Conservation (phyloP, 495 filamentous ascomycete species). For the Lasiosphaeriaceae sp. region DNA sequence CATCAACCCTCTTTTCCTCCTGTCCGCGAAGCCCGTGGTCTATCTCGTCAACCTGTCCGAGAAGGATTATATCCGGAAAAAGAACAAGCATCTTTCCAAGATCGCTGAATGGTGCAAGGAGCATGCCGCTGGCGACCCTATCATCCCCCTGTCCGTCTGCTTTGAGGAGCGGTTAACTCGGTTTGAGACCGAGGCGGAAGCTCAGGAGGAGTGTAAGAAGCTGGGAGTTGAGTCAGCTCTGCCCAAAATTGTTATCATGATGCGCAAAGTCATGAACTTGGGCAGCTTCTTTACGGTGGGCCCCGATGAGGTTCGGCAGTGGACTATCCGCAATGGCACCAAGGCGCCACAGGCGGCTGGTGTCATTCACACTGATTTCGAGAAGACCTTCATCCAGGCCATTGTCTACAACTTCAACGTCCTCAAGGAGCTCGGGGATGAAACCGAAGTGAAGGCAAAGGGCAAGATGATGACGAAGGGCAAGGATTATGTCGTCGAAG, state of each 20-base stretch:
- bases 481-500: slow-evolving; percentile 89
- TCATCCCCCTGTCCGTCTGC: slow-evolving; percentile 86
- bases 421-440: slow-evolving; percentile 83
- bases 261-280: slow-evolving; percentile 87
- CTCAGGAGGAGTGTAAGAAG: slow-evolving; percentile 83
- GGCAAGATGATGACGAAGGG: slow-evolving; percentile 99
- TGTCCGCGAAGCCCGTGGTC: slow-evolving; percentile 95
- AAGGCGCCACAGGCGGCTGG: slow-evolving; percentile 97
- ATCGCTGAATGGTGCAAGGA: slow-evolving; percentile 92
- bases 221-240: slow-evolving; percentile 82
- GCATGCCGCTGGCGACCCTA: slow-evolving; percentile 78
- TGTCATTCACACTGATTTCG: slow-evolving; percentile 98
- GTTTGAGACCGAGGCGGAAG: slow-evolving; percentile 72
- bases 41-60: slow-evolving; percentile 97
- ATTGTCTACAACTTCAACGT: slow-evolving; percentile 82
- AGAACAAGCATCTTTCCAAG: slow-evolving; percentile 97
- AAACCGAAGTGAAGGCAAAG: slow-evolving; percentile 81
- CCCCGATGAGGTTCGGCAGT: slow-evolving; percentile 94
- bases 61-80: slow-evolving; percentile 96
- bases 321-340: slow-evolving; percentile 94
- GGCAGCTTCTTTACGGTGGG: slow-evolving; percentile 97
- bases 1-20: slow-evolving; percentile 93
- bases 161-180: slow-evolving; percentile 89
- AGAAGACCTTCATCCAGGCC: slow-evolving; percentile 99
- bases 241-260: slow-evolving; percentile 89